Conservation (phyloP, 805 yeast species). For the Millerozyma acaciae region DNA sequence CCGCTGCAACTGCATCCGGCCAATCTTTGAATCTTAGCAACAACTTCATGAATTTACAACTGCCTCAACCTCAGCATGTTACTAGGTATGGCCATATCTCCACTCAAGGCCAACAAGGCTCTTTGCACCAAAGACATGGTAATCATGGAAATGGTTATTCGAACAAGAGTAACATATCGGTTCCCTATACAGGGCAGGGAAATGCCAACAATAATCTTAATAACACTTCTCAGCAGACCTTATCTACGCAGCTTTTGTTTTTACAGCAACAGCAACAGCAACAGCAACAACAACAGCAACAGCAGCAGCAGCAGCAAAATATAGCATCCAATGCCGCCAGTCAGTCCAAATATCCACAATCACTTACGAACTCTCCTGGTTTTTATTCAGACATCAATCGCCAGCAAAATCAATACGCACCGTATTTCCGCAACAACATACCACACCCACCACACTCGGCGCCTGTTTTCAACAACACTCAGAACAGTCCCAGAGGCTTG, state of each 20-base stretch:
- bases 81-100: slow-evolving; percentile 2
- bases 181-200: slow-evolving; percentile 6
- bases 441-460: slow-evolving; percentile 14
- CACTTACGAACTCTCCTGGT: slow-evolving; percentile 21
- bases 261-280: slow-evolving; percentile 13
- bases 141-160: slow-evolving; percentile 2
- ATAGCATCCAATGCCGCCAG: not conserved
- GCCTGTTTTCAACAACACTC: slow-evolving; percentile 11
- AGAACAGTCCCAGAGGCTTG: slow-evolving; percentile 5
- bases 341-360: slow-evolving; percentile 15
- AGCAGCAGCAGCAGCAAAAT: slow-evolving; percentile 8
- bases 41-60: slow-evolving; percentile 29
- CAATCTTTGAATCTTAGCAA: slow-evolving; percentile 38
- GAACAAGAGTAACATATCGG: slow-evolving; percentile 8
- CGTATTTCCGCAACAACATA: slow-evolving; percentile 9
- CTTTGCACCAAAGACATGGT: slow-evolving; percentile 5
- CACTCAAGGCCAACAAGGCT: not conserved
- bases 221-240: slow-evolving; percentile 14
- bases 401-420: slow-evolving; percentile 9
- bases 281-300: slow-evolving; percentile 11
- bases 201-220: slow-evolving; percentile 8
- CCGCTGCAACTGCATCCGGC: slow-evolving; percentile 46
- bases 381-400: slow-evolving; percentile 16
- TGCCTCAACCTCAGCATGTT: slow-evolving; percentile 29
- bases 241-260: slow-evolving; percentile 21